These are phyloP conservation scores for Nectriaceae sp. DNA, from an alignment of 2,329 filamentous ascomycete genomes.

Conservation along the genomic window DNA sequence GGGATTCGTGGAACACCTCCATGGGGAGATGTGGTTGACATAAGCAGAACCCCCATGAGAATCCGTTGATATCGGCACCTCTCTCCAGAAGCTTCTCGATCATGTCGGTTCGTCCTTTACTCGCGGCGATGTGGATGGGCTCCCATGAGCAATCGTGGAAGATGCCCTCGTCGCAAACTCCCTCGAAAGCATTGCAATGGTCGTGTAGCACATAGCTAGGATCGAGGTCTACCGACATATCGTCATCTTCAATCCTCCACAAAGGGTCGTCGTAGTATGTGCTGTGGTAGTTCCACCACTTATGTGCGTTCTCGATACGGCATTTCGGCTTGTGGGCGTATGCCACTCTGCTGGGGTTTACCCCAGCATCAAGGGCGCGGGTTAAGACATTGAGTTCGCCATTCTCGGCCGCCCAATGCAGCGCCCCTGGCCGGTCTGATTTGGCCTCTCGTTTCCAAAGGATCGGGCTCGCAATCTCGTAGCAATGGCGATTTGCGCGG, in stretches of 20 bases:
- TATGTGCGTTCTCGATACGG: constrained; percentile 21
- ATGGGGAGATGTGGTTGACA: constrained; percentile 29
- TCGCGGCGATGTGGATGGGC: constrained; percentile 29
- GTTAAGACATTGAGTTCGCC: constrained; percentile 21
- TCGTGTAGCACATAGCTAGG: constrained; percentile 25
- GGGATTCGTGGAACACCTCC: constrained; percentile 25
- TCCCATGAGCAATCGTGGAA: constrained; percentile 31
- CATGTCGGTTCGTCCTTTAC: constrained; percentile 29
- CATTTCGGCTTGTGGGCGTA: constrained; percentile 29
- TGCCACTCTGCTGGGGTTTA: constrained; percentile 23
- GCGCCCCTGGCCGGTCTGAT: constrained; percentile 27
- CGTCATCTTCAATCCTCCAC: constrained; percentile 27
- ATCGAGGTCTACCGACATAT: constrained; percentile 28
- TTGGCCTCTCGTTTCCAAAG: constrained; percentile 29
- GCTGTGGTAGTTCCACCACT: constrained; percentile 31
- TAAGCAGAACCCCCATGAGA: constrained; percentile 28
- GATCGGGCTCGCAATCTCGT: constrained; percentile 27
- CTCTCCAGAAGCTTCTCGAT: constrained; percentile 25
- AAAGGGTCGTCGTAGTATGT: constrained; percentile 27
- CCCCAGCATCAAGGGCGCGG: constrained; percentile 27
- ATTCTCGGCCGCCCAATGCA: constrained; percentile 29
- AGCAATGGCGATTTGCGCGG: constrained; percentile 25
- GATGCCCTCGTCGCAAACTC: constrained; percentile 29
- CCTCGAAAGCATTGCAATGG: constrained; percentile 27
- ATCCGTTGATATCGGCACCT: constrained; percentile 24